Percentiles rank a stretch among this genome's conserved stretches.
phyloP scores from a whole-genome alignment of 2,329 filamentous ascomycete species.

The Fusarium domesticum region DNA sequence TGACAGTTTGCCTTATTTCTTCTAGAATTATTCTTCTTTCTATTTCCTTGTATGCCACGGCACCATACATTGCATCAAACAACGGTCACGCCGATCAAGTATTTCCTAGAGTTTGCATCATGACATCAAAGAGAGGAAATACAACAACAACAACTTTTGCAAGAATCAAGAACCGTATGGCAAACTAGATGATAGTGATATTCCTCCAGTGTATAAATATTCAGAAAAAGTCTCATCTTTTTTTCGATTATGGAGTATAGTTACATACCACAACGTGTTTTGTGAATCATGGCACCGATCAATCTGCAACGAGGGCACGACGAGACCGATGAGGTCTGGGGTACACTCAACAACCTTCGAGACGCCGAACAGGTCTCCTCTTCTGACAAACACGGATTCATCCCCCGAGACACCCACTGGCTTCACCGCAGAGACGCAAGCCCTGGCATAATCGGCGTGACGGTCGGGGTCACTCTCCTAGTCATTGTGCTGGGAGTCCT shows the following conservation, averaged over 20 bases:
- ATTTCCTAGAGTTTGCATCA: too few species aligned
- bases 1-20: background rate
- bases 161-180: too few species aligned
- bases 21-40: background rate
- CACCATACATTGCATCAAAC: background rate
- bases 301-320: too few species aligned
- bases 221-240: background rate
- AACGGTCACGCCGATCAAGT: background rate
- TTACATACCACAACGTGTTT: too few species aligned
- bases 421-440: conserved; percentile 9
- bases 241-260: too few species aligned
- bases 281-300: background rate
- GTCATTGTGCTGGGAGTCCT: conserved; percentile 3
- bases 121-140: too few species aligned
- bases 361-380: background rate
- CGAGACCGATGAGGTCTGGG: too few species aligned
- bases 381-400: too few species aligned
- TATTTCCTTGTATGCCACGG: background rate
- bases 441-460: conserved; percentile 8
- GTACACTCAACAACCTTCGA: background rate
- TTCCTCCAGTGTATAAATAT: background rate
- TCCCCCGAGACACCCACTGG: background rate
- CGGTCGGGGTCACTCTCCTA: conserved; percentile 11
- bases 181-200: background rate
- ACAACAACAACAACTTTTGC: too few species aligned